phyloP scores from a whole-genome alignment of 1,284 basidiomycete genomes.

The Naganishia cerealis region DNA sequence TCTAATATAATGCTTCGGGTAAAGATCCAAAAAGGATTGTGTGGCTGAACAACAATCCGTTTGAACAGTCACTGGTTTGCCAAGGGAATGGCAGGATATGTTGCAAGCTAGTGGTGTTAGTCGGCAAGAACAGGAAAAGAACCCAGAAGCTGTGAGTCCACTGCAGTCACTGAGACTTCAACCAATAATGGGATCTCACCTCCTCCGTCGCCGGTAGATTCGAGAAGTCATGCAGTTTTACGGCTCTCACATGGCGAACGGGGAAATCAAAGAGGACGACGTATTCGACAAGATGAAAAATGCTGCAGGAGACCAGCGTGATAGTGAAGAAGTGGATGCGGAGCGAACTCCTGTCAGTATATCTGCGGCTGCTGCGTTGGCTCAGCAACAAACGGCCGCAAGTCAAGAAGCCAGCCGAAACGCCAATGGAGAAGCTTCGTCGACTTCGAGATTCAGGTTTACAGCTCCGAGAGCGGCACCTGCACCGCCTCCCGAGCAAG shows the following conservation, averaged over 20 bases:
- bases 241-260: constrained; percentile 59
- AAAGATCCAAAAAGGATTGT: constrained; percentile 38
- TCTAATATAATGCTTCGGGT: neutral
- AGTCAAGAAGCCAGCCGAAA: constrained; percentile 8
- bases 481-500: constrained; percentile 27
- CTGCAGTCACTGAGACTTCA: neutral
- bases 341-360: constrained; percentile 15
- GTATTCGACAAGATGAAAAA: constrained; percentile 73
- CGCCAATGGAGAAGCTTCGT: neutral
- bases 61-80: constrained; percentile 73
- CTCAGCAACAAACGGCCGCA: constrained; percentile 3
- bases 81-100: constrained; percentile 98
- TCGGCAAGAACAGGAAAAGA: constrained; percentile 90
- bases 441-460: constrained; percentile 25
- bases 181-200: neutral
- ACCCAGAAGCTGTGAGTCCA: constrained; percentile 75
- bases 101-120: constrained; percentile 96
- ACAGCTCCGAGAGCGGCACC: constrained; percentile 32
- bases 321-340: constrained; percentile 27
- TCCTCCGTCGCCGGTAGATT: constrained; percentile 51
- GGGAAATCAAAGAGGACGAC: constrained; percentile 53
- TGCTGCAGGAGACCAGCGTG: constrained; percentile 43
- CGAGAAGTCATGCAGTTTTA: constrained; percentile 99
- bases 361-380: constrained; percentile 21
- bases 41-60: constrained; percentile 7